Evolutionary conservation across 2,329 filamentous ascomycete genomes (phyloP), one percentile per base, ranked within the genome.

Genomic region (Pyrenophora tritici-repentis): DNA sequence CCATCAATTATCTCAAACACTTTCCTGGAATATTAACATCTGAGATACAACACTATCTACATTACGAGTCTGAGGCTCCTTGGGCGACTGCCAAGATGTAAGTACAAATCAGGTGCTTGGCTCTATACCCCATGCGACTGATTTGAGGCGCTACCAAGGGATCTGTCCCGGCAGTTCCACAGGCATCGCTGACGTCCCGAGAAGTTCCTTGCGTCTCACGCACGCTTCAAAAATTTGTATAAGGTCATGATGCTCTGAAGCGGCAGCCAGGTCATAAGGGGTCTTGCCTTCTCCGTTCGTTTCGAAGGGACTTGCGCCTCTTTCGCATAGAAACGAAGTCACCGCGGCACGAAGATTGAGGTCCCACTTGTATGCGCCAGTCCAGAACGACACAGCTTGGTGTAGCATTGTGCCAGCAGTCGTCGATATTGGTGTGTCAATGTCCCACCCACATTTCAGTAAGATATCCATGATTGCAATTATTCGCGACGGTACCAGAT

Each of bases 331-430:
- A 29, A 57, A 63, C 9, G 49, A 43, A 24, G 62, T 56, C 3
- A 64, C 29, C 3, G 29, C 40, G 37, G 34, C 20, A 13, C 59
- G 59, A 20, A 66, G 47, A 34, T 48, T 42, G 24, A 66, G 26
- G 53, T 66, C 61, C 59, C 52, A 62, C 29, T 36, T 55, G 44
- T 60, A 63, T 22, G 50, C 45, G 7, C 61, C 62, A 6, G 58
- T 58, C 61, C 58, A 64, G 36, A 66, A 64, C n/a, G 33, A 43
- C n/a, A 63, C 57, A 36, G 61, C 62, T 42, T 63, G 58, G 53
- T 66, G 59, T 12, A 64, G 53, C 12, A 64, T 56, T 18, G 61
- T 66, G 24, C 18, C 34, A 4, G 55, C 54, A 3, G 50, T 49
- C 8, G 48, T 31, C 16, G 55, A 56, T 17, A 53, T 58, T 6